A percentile compares a stretch with the other conserved stretches of the same genome.
These are phyloP conservation scores for Linderniella brevidens DNA, from an alignment of 257 asterid genomes.

Conservation along the genomic window DNA sequence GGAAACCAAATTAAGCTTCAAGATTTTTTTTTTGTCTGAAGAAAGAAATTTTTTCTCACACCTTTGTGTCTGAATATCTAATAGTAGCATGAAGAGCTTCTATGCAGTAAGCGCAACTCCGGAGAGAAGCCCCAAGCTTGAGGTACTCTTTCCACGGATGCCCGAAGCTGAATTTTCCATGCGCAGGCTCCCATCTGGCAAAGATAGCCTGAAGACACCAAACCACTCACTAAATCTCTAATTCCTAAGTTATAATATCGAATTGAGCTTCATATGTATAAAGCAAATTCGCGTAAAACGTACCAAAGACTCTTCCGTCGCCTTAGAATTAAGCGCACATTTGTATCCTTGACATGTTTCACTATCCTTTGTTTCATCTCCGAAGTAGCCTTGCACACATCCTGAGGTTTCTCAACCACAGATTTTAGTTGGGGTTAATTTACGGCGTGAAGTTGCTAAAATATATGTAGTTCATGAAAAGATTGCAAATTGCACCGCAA, in stretches of 20 bases:
- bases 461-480: no score
- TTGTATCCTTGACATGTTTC: conserved; percentile 27
- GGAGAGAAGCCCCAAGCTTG: conserved; percentile 40
- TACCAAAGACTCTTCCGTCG: conserved; percentile 69
- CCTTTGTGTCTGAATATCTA: conserved; percentile 25
- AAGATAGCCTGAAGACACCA: conserved; percentile 42
- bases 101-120: conserved; percentile 52
- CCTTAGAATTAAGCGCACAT: conserved; percentile 54
- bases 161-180: conserved; percentile 38
- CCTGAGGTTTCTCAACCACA: conserved; percentile 17
- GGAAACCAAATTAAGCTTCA: not conserved
- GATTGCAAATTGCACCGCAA: no score
- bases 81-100: conserved; percentile 41
- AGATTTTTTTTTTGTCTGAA: not conserved
- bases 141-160: conserved; percentile 65
- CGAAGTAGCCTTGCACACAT: conserved; percentile 35
- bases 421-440: no score
- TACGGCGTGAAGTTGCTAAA: no score
- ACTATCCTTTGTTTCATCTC: not conserved
- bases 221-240: not conserved
- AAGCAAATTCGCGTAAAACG: not conserved
- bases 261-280: not conserved
- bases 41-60: conserved; percentile 5
- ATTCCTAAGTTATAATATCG: no score
- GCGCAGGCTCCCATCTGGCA: conserved; percentile 72